phyloP scores from a whole-genome alignment of 2,329 filamentous ascomycete genomes.

The Xylariomycetidae sp. region DNA sequence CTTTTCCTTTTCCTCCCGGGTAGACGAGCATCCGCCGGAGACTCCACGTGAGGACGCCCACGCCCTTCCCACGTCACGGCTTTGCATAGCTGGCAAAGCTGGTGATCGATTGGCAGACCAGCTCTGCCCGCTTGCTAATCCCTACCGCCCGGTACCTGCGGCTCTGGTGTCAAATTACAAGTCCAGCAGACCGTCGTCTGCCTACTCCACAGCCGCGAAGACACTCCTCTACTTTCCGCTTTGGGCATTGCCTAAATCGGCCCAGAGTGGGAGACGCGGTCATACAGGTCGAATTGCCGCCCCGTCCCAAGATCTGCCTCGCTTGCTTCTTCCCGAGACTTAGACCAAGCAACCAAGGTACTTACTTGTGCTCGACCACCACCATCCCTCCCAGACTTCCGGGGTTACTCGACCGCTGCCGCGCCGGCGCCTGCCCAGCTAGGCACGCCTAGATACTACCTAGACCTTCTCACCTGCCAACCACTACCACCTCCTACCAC shows the following conservation, averaged over 20 bases:
- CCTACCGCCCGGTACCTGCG: constrained; percentile 22
- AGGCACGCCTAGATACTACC: constrained; percentile 24
- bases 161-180: constrained; percentile 35
- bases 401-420: constrained; percentile 23
- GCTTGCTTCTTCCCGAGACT: constrained; percentile 22
- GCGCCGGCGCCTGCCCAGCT: constrained; percentile 24
- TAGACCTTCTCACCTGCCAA: no score
- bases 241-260: constrained; percentile 35
- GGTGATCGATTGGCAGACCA: constrained; percentile 6
- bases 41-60: no score
- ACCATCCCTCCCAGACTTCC: constrained; percentile 16
- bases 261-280: constrained; percentile 25
- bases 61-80: no score
- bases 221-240: constrained; percentile 28
- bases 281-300: constrained; percentile 26
- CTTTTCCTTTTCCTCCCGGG: no score
- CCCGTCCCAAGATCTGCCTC: constrained; percentile 24
- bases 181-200: constrained; percentile 29
- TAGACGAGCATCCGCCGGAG: no score
- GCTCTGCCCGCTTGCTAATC: constrained; percentile 13
- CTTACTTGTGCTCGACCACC: constrained; percentile 11
- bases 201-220: constrained; percentile 35
- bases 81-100: neutral
- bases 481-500: no score
- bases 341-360: no score